phyloP scores from a whole-genome alignment of 2,329 filamentous ascomycete genomes.

The Penicillium concentricum region DNA sequence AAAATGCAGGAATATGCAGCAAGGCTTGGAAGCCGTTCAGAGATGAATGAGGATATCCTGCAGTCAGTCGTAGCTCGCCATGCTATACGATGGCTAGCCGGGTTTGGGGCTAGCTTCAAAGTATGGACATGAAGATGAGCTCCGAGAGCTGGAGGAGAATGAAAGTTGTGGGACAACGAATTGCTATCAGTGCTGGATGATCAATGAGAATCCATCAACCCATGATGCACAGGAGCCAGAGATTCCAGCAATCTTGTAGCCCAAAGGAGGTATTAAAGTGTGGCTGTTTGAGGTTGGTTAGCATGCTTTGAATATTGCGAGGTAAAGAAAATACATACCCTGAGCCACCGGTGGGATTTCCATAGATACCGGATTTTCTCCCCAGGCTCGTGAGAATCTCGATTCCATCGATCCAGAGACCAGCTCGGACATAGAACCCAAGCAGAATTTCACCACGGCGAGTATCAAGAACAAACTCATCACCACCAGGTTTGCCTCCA shows the following conservation, averaged over 20 bases:
- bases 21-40: neutral
- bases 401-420: constrained; percentile 79
- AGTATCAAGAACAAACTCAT: constrained; percentile 77
- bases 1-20: constrained; percentile 1
- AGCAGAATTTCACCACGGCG: constrained; percentile 81
- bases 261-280: constrained; percentile 82
- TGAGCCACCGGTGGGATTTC: constrained; percentile 75
- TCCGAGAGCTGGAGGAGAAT: neutral
- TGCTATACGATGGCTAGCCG: neutral
- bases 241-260: constrained; percentile 84
- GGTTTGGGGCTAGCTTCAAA: neutral
- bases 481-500: constrained; percentile 67
- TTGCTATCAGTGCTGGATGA: constrained; percentile 64
- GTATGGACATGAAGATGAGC: neutral
- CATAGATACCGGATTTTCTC: constrained; percentile 81
- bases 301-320: constrained; percentile 1
- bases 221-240: constrained; percentile 77
- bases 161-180: neutral
- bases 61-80: neutral
- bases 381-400: constrained; percentile 87
- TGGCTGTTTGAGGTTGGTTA: constrained; percentile 56
- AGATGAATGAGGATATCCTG: neutral
- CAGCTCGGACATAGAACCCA: constrained; percentile 79
- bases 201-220: constrained; percentile 82
- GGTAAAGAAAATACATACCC: constrained; percentile 60